phyloP scores from a whole-genome alignment of 1,284 basidiomycete species.

The Ganoderma multipileum region DNA sequence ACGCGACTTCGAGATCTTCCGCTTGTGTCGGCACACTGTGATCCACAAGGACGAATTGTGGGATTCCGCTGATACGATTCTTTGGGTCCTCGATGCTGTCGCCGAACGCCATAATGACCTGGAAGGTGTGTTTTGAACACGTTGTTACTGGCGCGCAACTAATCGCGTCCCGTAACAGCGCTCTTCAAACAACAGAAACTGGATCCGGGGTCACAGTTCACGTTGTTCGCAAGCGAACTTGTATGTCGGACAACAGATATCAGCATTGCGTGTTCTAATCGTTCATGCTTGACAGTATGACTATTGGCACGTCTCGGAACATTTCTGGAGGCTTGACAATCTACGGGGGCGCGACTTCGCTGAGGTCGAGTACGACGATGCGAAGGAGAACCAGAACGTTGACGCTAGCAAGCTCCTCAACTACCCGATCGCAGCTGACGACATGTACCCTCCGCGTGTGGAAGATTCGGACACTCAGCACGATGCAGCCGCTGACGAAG shows the following conservation, averaged over 20 bases:
- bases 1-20: slow-evolving; percentile 35
- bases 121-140: slow-evolving; percentile 22
- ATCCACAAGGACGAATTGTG: slow-evolving; percentile 35
- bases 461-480: neutral
- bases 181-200: slow-evolving; percentile 43
- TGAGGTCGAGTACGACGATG: slow-evolving; percentile 9
- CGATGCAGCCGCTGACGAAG: neutral
- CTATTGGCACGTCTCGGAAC: slow-evolving; percentile 12
- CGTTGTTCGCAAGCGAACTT: slow-evolving; percentile 36
- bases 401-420: neutral
- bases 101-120: slow-evolving; percentile 31
- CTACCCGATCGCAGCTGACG: neutral
- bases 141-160: no score
- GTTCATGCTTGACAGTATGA: slow-evolving; percentile 15
- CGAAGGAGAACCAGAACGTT: neutral
- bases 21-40: slow-evolving; percentile 26
- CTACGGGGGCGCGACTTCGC: neutral
- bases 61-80: slow-evolving; percentile 33
- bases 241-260: slow-evolving; percentile 25
- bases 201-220: slow-evolving; percentile 36
- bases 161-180: slow-evolving; percentile 34
- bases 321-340: slow-evolving; percentile 11
- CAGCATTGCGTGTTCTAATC: neutral
- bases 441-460: neutral
- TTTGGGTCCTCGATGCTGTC: slow-evolving; percentile 33